A percentile compares a stretch with the other conserved stretches of the same genome.
Evolutionary conservation across 352 stramenopile genomes (phyloP).

Genomic region (Pythium myriotylum): DNA sequence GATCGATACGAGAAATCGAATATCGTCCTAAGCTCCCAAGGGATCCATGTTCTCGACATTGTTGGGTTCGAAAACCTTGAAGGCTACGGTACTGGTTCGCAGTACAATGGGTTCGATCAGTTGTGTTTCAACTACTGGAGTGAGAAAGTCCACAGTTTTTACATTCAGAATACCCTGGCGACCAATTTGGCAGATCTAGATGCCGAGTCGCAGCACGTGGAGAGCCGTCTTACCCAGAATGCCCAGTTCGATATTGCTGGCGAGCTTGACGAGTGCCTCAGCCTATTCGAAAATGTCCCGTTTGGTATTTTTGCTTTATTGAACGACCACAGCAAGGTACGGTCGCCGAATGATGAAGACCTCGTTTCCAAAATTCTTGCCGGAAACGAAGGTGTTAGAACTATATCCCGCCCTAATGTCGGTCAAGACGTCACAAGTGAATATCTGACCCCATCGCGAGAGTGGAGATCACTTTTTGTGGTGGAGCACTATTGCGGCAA

Average conservation of each 20-base stretch:
- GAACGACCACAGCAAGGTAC: conserved; percentile 68
- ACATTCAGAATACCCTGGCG: conserved; percentile 72
- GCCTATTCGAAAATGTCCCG: conserved; percentile 70
- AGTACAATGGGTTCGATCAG: conserved; percentile 77
- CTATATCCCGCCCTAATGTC: conserved; percentile 61
- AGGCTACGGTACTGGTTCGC: conserved; percentile 14
- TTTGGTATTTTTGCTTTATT: conserved; percentile 76
- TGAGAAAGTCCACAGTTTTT: conserved; percentile 83
- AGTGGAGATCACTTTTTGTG: conserved; percentile 78
- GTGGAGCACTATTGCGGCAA: conserved; percentile 74
- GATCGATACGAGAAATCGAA: conserved; percentile 86
- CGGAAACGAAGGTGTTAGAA: conserved; percentile 56
- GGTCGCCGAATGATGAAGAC: conserved; percentile 73
- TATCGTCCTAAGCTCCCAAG: conserved; percentile 78
- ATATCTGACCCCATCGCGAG: conserved; percentile 71
- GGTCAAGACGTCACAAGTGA: conserved; percentile 56
- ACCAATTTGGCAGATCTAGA: conserved; percentile 63
- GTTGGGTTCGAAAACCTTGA: conserved; percentile 75
- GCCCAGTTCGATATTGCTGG: conserved; percentile 52
- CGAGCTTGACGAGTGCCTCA: conserved; percentile 67
- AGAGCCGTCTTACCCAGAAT: conserved; percentile 60
- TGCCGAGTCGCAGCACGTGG: conserved; percentile 65
- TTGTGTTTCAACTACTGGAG: conserved; percentile 87
- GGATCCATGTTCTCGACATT: conserved; percentile 82
- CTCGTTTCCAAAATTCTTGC: conserved; percentile 81